Conservation (phyloP, 2,329 filamentous ascomycete species). For the Diaporthe capsici region DNA sequence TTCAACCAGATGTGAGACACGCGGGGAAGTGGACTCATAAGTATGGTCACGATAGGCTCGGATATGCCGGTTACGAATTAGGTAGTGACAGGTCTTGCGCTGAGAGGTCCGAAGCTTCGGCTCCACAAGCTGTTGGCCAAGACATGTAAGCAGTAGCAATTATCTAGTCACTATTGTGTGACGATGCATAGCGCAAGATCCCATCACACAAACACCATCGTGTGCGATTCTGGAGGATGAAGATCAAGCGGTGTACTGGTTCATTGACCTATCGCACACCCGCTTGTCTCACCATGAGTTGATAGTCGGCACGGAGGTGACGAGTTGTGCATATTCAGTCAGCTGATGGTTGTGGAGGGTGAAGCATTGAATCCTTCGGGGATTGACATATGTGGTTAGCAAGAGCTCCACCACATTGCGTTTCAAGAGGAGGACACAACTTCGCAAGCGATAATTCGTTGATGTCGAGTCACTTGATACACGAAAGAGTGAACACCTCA, state of each 20-base stretch:
- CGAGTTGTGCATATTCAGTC: not conserved
- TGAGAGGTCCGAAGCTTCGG: not conserved
- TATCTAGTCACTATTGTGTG: not conserved
- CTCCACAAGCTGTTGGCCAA: not conserved
- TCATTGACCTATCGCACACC: not conserved
- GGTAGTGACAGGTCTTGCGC: not conserved
- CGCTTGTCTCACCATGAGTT: not conserved
- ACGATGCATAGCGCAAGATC: not conserved
- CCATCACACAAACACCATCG: not conserved
- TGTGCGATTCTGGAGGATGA: not conserved
- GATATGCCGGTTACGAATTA: not conserved
- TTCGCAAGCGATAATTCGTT: not conserved
- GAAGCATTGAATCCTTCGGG: not conserved
- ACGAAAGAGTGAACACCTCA: not conserved
- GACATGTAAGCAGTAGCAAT: conserved; percentile 4
- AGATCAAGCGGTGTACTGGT: not conserved
- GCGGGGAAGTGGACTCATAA: not conserved
- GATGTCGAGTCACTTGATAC: not conserved
- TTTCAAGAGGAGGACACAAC: not conserved
- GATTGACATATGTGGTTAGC: not conserved
- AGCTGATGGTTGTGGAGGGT: not conserved
- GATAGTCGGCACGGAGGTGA: not conserved
- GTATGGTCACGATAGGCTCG: not conserved
- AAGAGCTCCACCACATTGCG: not conserved
- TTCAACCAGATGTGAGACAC: not conserved